A percentile compares a stretch with the other conserved stretches of the same genome.
Evolutionary conservation across 2,329 filamentous ascomycete genomes (phyloP).

Genomic region (Aurifilum marmelostoma): DNA sequence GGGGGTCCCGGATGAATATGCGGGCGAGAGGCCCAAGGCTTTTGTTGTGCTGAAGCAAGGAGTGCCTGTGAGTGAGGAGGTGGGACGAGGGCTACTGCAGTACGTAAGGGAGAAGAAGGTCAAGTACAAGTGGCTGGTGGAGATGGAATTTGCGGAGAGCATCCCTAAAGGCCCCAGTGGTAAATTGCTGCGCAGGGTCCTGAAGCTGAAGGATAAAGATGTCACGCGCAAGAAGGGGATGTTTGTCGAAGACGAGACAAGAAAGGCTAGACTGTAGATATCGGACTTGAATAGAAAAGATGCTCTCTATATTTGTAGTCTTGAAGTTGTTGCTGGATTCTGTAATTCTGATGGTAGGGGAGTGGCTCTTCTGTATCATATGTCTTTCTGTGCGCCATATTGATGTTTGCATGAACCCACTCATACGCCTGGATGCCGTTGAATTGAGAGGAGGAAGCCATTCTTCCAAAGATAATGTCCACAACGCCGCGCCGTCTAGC

Average conservation of each 20-base stretch:
- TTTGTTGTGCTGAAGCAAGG: slow-evolving; percentile 57
- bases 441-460: slow-evolving; percentile 8
- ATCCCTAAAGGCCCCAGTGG: slow-evolving; percentile 62
- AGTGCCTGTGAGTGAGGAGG: slow-evolving; percentile 30
- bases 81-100: slow-evolving; percentile 46
- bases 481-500: slow-evolving; percentile 17
- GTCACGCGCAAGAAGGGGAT: background rate
- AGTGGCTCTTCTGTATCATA: background rate
- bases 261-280: slow-evolving; percentile 16
- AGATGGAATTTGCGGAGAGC: slow-evolving; percentile 50
- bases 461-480: slow-evolving; percentile 3
- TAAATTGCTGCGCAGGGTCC: slow-evolving; percentile 59
- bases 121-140: slow-evolving; percentile 53
- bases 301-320: background rate
- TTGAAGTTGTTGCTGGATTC: background rate
- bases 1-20: slow-evolving; percentile 53
- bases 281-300: background rate
- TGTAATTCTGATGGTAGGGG: background rate
- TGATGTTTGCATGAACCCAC: background rate
- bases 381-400: background rate
- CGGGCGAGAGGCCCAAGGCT: slow-evolving; percentile 62
- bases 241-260: slow-evolving; percentile 4
- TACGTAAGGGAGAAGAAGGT: slow-evolving; percentile 57
- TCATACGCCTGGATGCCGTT: background rate
- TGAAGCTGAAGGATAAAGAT: slow-evolving; percentile 34